Percentiles rank a stretch among this genome's conserved stretches.
These are phyloP conservation scores for Fraxinus americana DNA, from an alignment of 257 asterid species.

Conservation along the genomic window DNA sequence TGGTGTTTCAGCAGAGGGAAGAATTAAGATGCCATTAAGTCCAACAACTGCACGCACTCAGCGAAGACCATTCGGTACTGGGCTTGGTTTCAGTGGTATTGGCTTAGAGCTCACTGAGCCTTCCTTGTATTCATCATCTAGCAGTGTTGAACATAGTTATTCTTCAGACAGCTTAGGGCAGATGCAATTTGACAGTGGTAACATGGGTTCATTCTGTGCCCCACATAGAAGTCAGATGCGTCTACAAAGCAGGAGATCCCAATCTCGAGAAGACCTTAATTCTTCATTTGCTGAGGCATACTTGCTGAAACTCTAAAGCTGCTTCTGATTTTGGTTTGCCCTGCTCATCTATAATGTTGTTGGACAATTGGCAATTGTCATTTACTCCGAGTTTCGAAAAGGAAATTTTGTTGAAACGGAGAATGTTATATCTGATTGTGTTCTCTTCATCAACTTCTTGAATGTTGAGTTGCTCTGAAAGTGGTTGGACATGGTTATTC, in stretches of 20 bases:
- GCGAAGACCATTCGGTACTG: slow-evolving; percentile 56
- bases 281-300: slow-evolving; percentile 71
- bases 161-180: slow-evolving; percentile 89
- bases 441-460: background rate
- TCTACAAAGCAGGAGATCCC: slow-evolving; percentile 90
- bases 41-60: slow-evolving; percentile 67
- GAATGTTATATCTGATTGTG: background rate
- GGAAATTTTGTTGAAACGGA: background rate
- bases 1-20: slow-evolving; percentile 68
- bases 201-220: slow-evolving; percentile 61
- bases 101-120: slow-evolving; percentile 61
- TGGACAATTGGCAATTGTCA: slow-evolving; percentile 13
- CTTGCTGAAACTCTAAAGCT: slow-evolving; percentile 48
- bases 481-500: background rate
- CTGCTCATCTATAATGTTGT: slow-evolving; percentile 14
- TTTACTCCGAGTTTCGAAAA: background rate
- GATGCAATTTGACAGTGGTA: slow-evolving; percentile 62
- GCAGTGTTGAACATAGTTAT: slow-evolving; percentile 77
- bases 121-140: slow-evolving; percentile 69
- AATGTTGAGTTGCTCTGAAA: background rate
- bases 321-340: slow-evolving; percentile 1
- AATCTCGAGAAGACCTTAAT: slow-evolving; percentile 86
- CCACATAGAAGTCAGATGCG: slow-evolving; percentile 69
- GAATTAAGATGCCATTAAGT: slow-evolving; percentile 86
- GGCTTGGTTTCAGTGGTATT: slow-evolving; percentile 46